A percentile compares a stretch with the other conserved stretches of the same genome.
phyloP scores from a whole-genome alignment of 805 yeast species.

The Cyberlindnera euphorbiae region DNA sequence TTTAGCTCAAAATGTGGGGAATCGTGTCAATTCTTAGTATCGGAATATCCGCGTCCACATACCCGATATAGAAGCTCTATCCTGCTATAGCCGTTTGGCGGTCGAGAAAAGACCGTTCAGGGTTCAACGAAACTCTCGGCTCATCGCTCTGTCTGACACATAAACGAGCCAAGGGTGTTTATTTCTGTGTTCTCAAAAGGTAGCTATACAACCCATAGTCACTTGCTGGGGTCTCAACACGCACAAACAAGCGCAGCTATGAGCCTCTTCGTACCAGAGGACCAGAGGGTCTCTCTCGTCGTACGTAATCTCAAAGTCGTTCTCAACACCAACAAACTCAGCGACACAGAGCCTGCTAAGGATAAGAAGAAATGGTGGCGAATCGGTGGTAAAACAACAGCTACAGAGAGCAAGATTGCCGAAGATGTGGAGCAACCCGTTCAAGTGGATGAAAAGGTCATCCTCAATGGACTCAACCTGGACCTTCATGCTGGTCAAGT shows the following conservation, averaged over 20 bases:
- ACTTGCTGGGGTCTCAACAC: too few relatives aligned
- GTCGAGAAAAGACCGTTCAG: too few relatives aligned
- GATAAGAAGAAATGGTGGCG: background rate
- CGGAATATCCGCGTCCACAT: too few relatives aligned
- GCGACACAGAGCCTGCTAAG: background rate
- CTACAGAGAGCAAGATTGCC: background rate
- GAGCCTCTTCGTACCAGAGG: slow-evolving; percentile 6
- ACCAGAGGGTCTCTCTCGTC: slow-evolving; percentile 7
- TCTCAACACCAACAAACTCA: slow-evolving; percentile 4
- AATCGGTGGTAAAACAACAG: background rate
- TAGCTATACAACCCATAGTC: too few relatives aligned
- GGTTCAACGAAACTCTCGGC: too few relatives aligned
- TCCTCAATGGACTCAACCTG: slow-evolving; percentile 50
- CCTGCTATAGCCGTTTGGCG: too few relatives aligned
- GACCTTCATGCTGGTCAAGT: slow-evolving; percentile 57
- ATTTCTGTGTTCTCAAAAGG: too few relatives aligned
- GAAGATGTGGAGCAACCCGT: background rate
- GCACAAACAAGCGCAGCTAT: background rate
- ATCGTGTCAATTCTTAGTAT: too few relatives aligned
- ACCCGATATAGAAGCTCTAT: too few relatives aligned
- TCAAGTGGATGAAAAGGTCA: slow-evolving; percentile 23
- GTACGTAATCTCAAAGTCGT: slow-evolving; percentile 13
- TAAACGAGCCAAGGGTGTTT: too few relatives aligned
- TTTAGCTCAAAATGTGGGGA: too few relatives aligned
- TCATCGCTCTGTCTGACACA: too few relatives aligned